Evolutionary conservation across 2,329 filamentous ascomycete genomes (phyloP).

Genomic region (Pseudogymnoascus destructans): DNA sequence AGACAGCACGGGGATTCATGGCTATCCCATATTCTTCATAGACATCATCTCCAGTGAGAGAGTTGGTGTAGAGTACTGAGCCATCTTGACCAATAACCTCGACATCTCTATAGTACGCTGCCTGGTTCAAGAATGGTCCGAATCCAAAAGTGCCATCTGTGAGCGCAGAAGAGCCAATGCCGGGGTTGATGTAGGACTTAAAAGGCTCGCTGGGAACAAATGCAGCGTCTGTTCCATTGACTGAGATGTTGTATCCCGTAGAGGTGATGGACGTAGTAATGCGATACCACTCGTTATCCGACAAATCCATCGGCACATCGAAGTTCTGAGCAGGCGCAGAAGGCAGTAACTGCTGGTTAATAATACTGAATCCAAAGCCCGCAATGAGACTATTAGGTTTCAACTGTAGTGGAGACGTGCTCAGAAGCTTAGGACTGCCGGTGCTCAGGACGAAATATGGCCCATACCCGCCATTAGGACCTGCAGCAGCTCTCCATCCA

Average conservation of each 20-base stretch:
- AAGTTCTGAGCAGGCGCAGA: constrained; percentile 23
- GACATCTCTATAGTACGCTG: constrained; percentile 26
- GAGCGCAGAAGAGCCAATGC: constrained; percentile 11
- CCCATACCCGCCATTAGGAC: constrained; percentile 13
- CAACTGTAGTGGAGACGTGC: background rate
- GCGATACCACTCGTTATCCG: constrained; percentile 28
- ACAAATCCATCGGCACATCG: constrained; percentile 20
- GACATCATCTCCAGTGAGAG: constrained; percentile 19
- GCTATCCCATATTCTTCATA: constrained; percentile 29
- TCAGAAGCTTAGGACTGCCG: background rate
- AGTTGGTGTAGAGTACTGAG: constrained; percentile 25
- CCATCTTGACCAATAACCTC: constrained; percentile 22
- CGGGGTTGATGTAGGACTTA: constrained; percentile 11
- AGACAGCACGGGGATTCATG: constrained; percentile 27
- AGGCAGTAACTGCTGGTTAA: constrained; percentile 28
- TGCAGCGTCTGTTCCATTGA: constrained; percentile 19
- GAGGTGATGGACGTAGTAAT: constrained; percentile 26
- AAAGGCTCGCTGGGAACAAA: constrained; percentile 11
- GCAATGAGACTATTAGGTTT: constrained; percentile 27
- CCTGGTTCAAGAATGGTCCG: constrained; percentile 31
- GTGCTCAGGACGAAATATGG: constrained; percentile 10
- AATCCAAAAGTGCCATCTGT: constrained; percentile 30
- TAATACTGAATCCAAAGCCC: constrained; percentile 26
- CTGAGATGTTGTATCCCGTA: constrained; percentile 22
- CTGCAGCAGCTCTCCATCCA: constrained; percentile 27